Evolutionary conservation across 768 basidiomycete genomes (phyloP), one percentile per base, ranked within the genome.

Genomic region (Pleurotus sapidus): DNA sequence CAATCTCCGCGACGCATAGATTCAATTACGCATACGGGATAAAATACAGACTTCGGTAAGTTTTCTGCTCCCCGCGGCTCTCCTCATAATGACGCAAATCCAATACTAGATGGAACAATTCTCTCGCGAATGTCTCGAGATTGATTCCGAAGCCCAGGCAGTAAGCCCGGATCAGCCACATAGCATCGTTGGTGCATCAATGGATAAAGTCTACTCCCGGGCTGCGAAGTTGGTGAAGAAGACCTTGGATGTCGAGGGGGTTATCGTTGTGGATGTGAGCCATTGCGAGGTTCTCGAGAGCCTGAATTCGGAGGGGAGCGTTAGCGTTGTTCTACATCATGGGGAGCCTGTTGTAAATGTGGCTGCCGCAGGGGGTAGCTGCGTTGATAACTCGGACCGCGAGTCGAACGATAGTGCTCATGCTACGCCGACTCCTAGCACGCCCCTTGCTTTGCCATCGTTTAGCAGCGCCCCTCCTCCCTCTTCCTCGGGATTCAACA

Each of bases 111-210:
- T 98, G 95, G 95, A 98, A 68, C 84, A 91, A 61, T 97, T 98
- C 67, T 95, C 91, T 51, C 84, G 95, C 18, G 95, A 98, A 70
- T 95, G 93, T 64, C 81, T 98, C 23, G 95, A 96, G 68, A 90
- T 95, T 61, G 93, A 96, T 68, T 81, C 79, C 38, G 82, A 84
- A 55, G 61, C 68, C n/a, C 67, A 70, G 49, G 61, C 64, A 66
- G 75, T 49, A 72, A 37, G 18, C 37, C 7, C 37, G 12, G 77
- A 51, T 59, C 72, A 68, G 51, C 69, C 71, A 11, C 72, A 76
- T 38, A 57, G 74, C 20, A 65, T 74, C 38, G 68, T 71, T 17
- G 73, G 73, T 17, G 68, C 77, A 1, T 80, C 74, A 0, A 96
- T 97, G 93, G 91, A 95, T 65, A 85, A 83, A 59, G 87, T 98